A percentile compares a stretch with the other conserved stretches of the same genome.
Conservation (phyloP, 2,329 filamentous ascomycete species). For the Neonectria faginata region DNA sequence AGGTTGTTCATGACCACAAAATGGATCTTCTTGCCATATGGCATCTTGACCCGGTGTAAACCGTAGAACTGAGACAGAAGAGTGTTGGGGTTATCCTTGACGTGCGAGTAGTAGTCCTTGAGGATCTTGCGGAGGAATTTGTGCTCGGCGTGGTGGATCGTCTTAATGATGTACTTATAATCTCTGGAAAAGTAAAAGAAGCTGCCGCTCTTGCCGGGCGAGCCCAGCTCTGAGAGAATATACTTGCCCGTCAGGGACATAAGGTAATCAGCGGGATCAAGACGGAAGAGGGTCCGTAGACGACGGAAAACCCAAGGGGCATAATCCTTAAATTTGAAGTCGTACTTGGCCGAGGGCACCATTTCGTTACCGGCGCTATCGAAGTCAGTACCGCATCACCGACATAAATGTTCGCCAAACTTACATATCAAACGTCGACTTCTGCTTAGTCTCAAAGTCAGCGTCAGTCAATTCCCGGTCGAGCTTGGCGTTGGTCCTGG, state of each 20-base stretch:
- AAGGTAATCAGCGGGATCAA: conserved; percentile 97
- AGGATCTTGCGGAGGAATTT: conserved; percentile 86
- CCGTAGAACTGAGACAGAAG: conserved; percentile 98
- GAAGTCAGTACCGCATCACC: conserved; percentile 27
- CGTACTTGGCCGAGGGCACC: conserved; percentile 97
- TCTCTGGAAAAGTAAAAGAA: conserved; percentile 99
- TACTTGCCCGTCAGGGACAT: conserved; percentile 99
- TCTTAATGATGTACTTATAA: conserved; percentile 99
- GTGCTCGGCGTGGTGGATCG: conserved; percentile 95
- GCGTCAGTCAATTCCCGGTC: conserved; percentile 89
- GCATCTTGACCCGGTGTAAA: conserved; percentile 96
- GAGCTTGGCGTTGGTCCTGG: conserved; percentile 95
- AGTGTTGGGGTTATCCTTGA: conserved; percentile 94
- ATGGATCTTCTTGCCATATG: conserved; percentile 97
- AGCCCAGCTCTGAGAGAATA: conserved; percentile 95
- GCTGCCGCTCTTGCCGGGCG: conserved; percentile 96
- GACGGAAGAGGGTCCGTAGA: conserved; percentile 85
- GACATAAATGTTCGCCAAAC: conserved; percentile 49
- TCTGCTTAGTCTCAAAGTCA: conserved; percentile 94
- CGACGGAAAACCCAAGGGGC: conserved; percentile 99
- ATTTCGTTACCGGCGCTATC: conserved; percentile 93
- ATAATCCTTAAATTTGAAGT: conserved; percentile 99
- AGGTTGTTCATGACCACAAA: conserved; percentile 99
- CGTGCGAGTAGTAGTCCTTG: conserved; percentile 93
- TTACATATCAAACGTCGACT: conserved; percentile 98